Evolutionary conservation across 2,329 filamentous ascomycete species (phyloP).

Genomic region (Teratosphaeria destructans): DNA sequence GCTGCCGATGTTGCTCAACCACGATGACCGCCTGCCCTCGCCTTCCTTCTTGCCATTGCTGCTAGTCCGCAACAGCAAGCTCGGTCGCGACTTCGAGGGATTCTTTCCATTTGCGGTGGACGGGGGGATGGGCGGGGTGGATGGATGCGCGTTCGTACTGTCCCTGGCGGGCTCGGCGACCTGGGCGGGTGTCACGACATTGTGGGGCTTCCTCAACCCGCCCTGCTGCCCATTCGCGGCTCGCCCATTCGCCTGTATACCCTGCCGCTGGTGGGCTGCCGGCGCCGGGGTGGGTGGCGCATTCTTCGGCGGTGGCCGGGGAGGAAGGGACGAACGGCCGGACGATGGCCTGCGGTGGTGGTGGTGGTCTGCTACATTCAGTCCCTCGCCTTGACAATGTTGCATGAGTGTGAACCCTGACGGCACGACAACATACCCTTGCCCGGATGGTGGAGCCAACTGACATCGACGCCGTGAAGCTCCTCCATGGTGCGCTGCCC

Average conservation of each 20-base stretch:
- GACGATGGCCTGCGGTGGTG: neutral
- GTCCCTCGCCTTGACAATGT: conserved; percentile 6
- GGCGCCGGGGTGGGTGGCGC: neutral
- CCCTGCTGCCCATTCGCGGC: neutral
- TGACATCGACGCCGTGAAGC: conserved; percentile 73
- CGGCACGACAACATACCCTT: conserved; percentile 46
- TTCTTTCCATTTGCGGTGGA: conserved; percentile 5
- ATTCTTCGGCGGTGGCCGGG: neutral
- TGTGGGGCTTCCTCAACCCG: neutral
- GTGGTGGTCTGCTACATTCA: neutral
- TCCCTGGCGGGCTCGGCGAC: conserved; percentile 12
- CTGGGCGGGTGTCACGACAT: conserved; percentile 12
- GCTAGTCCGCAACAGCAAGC: conserved; percentile 32
- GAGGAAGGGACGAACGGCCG: neutral
- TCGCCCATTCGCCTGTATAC: neutral
- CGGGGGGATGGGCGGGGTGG: conserved; percentile 12
- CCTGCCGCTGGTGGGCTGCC: neutral
- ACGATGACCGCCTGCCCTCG: conserved; percentile 56
- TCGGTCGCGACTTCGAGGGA: conserved; percentile 25
- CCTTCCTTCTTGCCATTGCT: conserved; percentile 17
- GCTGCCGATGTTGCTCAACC: conserved; percentile 87
- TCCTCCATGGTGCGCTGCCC: conserved; percentile 53
- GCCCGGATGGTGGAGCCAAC: conserved; percentile 71
- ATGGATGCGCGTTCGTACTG: conserved; percentile 11
- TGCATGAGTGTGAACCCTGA: neutral